Evolutionary conservation across 805 yeast genomes (phyloP).

Genomic region (Sungouiella blattae): DNA sequence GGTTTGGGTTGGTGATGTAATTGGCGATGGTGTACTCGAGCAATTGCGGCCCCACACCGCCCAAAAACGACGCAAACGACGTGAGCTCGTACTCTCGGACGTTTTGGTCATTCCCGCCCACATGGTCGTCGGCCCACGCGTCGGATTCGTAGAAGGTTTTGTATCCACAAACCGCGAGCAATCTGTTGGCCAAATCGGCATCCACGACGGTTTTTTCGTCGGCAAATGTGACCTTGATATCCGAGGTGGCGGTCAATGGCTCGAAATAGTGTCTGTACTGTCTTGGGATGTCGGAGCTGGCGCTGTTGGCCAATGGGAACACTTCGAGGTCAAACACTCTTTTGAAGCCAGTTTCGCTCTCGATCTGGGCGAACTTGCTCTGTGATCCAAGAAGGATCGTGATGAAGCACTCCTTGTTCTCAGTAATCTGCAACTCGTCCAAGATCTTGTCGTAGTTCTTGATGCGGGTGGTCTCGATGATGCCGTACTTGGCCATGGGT

Average conservation of each 20-base stretch:
- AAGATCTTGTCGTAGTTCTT: conserved; percentile 19
- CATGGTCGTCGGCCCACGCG: neutral
- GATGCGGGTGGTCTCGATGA: conserved; percentile 42
- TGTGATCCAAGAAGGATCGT: conserved; percentile 27
- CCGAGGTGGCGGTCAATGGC: conserved; percentile 11
- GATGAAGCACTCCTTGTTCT: conserved; percentile 14
- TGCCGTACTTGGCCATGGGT: conserved; percentile 40
- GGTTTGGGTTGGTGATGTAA: conserved; percentile 16
- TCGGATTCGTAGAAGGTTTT: conserved; percentile 8
- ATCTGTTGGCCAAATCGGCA: conserved; percentile 16
- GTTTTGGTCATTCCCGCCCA: neutral
- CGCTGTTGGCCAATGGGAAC: conserved; percentile 18
- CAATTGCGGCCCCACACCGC: conserved; percentile 31
- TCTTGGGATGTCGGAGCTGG: conserved; percentile 25
- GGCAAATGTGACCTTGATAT: conserved; percentile 16
- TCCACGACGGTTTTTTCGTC: conserved; percentile 16
- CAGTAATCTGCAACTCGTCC: conserved; percentile 24
- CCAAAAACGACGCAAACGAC: conserved; percentile 49
- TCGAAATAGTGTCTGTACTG: conserved; percentile 19
- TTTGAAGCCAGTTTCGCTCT: conserved; percentile 15
- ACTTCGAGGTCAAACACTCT: conserved; percentile 23
- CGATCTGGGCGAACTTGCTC: conserved; percentile 20
- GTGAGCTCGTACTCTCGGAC: conserved; percentile 42
- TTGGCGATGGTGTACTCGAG: conserved; percentile 21
- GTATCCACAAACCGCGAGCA: conserved; percentile 25